A percentile compares a stretch with the other conserved stretches of the same genome.
Conservation (phyloP, 352 stramenopile species). For the Globisporangium paroecandrum region DNA sequence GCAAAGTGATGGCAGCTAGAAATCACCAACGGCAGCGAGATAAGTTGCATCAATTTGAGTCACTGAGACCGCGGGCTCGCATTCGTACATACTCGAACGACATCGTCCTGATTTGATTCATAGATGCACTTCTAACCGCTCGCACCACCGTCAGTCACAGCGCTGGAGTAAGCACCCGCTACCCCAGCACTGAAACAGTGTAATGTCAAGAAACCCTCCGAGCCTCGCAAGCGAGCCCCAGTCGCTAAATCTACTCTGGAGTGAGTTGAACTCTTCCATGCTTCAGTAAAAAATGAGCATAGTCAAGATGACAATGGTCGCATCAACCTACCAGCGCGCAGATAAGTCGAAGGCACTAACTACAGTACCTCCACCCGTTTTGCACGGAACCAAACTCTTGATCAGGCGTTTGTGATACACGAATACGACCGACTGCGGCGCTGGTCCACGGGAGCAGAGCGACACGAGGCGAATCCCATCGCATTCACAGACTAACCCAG, state of each 20-base stretch:
- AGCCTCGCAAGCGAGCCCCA: not conserved
- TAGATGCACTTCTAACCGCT: too few relatives aligned
- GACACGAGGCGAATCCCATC: too few relatives aligned
- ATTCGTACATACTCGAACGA: too few relatives aligned
- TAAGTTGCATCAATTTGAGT: too few relatives aligned
- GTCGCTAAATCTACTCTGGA: not conserved
- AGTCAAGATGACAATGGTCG: not conserved
- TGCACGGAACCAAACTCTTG: not conserved
- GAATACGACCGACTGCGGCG: too few relatives aligned
- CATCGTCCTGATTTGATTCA: too few relatives aligned
- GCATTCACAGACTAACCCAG: not conserved
- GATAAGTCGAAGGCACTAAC: not conserved
- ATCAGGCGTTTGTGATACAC: not conserved
- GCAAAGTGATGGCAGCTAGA: too few relatives aligned
- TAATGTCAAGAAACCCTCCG: not conserved
- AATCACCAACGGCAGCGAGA: too few relatives aligned
- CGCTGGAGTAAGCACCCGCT: too few relatives aligned
- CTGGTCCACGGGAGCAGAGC: too few relatives aligned
- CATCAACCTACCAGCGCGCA: not conserved
- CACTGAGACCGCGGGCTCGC: too few relatives aligned
- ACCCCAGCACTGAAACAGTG: not conserved
- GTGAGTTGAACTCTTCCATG: not conserved
- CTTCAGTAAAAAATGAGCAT: not conserved
- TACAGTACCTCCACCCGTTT: not conserved
- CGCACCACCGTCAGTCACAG: too few relatives aligned